phyloP scores from a whole-genome alignment of 805 yeast species.

The Yarrowia sp. region DNA sequence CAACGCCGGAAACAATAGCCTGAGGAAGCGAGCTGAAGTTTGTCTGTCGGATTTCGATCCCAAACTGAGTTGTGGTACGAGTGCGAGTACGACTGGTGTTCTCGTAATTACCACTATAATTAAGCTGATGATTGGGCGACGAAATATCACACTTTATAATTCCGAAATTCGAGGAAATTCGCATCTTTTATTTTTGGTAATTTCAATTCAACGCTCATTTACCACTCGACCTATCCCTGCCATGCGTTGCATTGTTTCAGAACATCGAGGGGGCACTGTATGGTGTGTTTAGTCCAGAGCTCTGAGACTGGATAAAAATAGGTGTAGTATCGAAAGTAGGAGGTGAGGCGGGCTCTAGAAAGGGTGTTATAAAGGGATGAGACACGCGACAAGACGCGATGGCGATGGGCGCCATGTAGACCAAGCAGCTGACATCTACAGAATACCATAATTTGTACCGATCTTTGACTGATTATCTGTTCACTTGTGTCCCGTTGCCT shows the following conservation, averaged over 20 bases:
- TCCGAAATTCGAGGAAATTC: background rate
- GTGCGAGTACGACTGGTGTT: no score
- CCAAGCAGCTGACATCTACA: no score
- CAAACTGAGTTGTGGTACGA: background rate
- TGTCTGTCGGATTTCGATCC: background rate
- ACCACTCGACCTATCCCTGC: background rate
- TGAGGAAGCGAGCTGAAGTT: background rate
- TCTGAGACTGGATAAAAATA: slow-evolving; percentile 16
- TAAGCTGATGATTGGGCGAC: no score
- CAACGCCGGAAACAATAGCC: background rate
- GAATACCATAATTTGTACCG: no score
- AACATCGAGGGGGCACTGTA: slow-evolving; percentile 28
- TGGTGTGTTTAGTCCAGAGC: slow-evolving; percentile 1
- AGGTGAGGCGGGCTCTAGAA: background rate
- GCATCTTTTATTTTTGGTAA: background rate
- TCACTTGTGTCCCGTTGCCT: background rate
- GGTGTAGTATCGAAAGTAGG: slow-evolving; percentile 31
- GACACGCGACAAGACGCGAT: background rate
- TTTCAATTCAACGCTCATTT: no score
- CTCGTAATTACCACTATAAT: no score
- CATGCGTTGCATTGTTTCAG: slow-evolving; percentile 23
- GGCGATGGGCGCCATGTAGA: no score
- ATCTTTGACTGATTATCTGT: no score
- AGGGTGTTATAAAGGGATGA: slow-evolving; percentile 1
- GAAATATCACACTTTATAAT: no score